Evolutionary conservation across 495 filamentous ascomycete species (phyloP).

Genomic region (Penicillium samsonianum): DNA sequence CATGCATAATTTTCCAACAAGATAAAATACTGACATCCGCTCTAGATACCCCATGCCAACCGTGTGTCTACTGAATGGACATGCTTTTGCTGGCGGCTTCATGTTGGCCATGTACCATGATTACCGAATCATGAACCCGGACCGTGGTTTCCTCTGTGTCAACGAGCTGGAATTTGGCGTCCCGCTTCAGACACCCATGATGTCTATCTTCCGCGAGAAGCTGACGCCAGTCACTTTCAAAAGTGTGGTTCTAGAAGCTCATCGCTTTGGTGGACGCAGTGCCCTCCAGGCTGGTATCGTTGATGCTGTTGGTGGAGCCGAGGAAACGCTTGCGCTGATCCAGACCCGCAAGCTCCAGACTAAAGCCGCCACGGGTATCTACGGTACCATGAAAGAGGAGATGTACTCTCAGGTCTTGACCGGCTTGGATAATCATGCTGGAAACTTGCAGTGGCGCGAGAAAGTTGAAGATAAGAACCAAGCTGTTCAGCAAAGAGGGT

Average conservation of each 20-base stretch:
- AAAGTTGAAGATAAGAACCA: constrained; percentile 35
- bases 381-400: constrained; percentile 67
- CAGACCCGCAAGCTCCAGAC: constrained; percentile 53
- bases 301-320: constrained; percentile 64
- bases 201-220: constrained; percentile 71
- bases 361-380: constrained; percentile 63
- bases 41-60: constrained; percentile 79
- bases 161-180: constrained; percentile 80
- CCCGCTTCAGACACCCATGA: constrained; percentile 70
- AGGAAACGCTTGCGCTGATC: constrained; percentile 59
- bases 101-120: constrained; percentile 86
- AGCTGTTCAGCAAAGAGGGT: constrained; percentile 22
- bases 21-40: constrained; percentile 11
- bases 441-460: constrained; percentile 49
- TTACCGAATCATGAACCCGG: constrained; percentile 72
- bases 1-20: not conserved
- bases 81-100: constrained; percentile 76
- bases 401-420: constrained; percentile 67
- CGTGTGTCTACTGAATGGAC: constrained; percentile 73
- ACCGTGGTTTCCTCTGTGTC: constrained; percentile 68
- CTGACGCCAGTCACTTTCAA: constrained; percentile 55
- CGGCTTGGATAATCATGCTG: constrained; percentile 49
- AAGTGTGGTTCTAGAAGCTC: constrained; percentile 66
- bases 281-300: constrained; percentile 66
- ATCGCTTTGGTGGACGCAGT: constrained; percentile 59